Evolutionary conservation across 2,329 filamentous ascomycete species (phyloP).

Genomic region (Rutstroemia sp.): DNA sequence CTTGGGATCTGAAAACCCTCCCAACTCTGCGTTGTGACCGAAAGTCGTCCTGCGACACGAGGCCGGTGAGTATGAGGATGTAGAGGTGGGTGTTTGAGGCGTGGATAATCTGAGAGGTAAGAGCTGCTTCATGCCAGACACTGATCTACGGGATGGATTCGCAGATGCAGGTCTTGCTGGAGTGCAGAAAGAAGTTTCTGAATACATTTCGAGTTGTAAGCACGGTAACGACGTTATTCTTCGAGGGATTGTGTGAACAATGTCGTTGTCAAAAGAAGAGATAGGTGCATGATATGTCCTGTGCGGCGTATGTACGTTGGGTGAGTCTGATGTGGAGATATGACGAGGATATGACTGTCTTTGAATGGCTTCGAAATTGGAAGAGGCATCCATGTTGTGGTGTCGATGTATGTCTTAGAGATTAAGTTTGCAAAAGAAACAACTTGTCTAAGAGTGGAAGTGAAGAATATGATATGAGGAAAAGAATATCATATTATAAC

Average conservation of each 20-base stretch:
- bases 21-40: background rate
- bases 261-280: conserved; percentile 3
- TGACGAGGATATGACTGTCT: conserved; percentile 10
- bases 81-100: conserved; percentile 5
- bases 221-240: conserved; percentile 7
- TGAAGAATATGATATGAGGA: background rate
- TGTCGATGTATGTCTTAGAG: background rate
- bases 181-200: background rate
- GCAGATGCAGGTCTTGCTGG: conserved; percentile 3
- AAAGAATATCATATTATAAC: conserved; percentile 8
- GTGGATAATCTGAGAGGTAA: conserved; percentile 20
- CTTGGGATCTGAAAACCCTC: background rate
- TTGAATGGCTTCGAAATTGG: background rate
- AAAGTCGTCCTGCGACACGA: conserved; percentile 6
- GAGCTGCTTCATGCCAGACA: conserved; percentile 24
- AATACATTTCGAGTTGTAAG: conserved; percentile 8
- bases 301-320: conserved; percentile 8
- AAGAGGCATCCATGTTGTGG: conserved; percentile 1
- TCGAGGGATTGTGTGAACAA: conserved; percentile 3
- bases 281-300: conserved; percentile 13
- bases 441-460: background rate
- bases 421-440: background rate
- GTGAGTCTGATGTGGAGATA: background rate
- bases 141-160: conserved; percentile 13
- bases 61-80: background rate